Evolutionary conservation across 1,139 yeast species (phyloP), one percentile per base, ranked within the genome.

Genomic region (Zygosaccharomyces pseudobailii): DNA sequence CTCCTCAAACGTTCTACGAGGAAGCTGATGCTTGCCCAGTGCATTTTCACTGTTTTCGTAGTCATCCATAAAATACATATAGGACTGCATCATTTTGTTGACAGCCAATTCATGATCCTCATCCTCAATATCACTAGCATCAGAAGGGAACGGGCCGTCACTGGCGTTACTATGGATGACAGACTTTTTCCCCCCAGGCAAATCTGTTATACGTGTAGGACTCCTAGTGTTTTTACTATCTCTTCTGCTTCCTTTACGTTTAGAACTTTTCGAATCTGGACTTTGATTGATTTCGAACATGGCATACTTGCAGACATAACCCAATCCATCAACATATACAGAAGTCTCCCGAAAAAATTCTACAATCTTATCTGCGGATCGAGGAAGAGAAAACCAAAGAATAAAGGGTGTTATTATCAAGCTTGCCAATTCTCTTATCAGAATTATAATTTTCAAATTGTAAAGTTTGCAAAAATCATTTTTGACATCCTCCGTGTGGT

Each of bases 231-330:
- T 31, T 36, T 32, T 30, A 54, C 53, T 36, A 59, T 62, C 44
- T 63, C 68, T 49, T 73, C 76, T 56, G 77, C 74, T 55, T 75
- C 79, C 53, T 75, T 76, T 50, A 80, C 78, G 55, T 83, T 85
- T 52, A 28, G 5, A 34, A 13, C 8, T 5, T 30, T 33, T 40
- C 6, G 36, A 31, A n/a, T 33, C 40, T 5, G 32, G 23, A 5
- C 42, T 21, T 4, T 40, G 44, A 13, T 40, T 34, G 31, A 84
- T 79, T 57, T 87, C 86, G 67, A 92, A 94, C 81, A 87, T 86
- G 3, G 98, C 97, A 73, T 83, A 88, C 37, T 87, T 84, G 63
- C 98, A 92, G 32, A 92, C 95, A 60, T 90, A 86, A 0, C 98
- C 99, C 39, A 92, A 71, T 0, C 97, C 97, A 68, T 90, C 97